Conservation (phyloP, 2,329 filamentous ascomycete species). For the Xylariaceae sp. region DNA sequence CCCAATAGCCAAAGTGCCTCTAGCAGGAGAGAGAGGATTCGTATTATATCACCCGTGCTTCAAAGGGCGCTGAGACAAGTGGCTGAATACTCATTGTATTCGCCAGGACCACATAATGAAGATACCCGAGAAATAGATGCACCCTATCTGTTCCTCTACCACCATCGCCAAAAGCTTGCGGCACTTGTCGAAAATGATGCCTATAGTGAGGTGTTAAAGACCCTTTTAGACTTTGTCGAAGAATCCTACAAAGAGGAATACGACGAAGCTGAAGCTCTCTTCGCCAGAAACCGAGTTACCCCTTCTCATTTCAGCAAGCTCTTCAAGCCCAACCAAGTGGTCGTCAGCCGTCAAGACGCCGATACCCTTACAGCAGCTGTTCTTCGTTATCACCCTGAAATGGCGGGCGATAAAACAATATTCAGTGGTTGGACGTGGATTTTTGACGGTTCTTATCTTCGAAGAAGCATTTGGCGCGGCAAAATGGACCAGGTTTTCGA, state of each 20-base stretch:
- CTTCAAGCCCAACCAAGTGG: conserved; percentile 2
- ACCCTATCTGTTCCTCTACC: conserved; percentile 2
- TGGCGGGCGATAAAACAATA: not conserved
- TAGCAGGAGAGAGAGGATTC: not conserved
- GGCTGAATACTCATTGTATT: not conserved
- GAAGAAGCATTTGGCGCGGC: not conserved
- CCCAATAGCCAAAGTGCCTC: too few species aligned
- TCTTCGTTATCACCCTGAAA: not conserved
- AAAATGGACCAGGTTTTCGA: not conserved
- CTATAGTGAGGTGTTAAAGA: not conserved
- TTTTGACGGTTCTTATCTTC: not conserved
- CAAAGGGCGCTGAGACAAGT: not conserved
- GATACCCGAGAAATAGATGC: conserved; percentile 6
- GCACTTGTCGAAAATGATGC: not conserved
- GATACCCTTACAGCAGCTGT: not conserved
- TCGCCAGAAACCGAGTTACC: not conserved
- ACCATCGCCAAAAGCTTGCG: not conserved
- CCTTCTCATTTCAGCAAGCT: not conserved
- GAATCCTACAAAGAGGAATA: not conserved
- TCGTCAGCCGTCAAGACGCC: not conserved
- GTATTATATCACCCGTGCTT: not conserved
- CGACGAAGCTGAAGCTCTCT: not conserved
- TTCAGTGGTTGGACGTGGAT: not conserved
- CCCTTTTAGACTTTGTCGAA: not conserved
- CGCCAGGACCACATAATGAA: not conserved